A percentile compares a stretch with the other conserved stretches of the same genome.
Conservation (phyloP, 2,329 filamentous ascomycete species). For the Fonsecaea pedrosoi region DNA sequence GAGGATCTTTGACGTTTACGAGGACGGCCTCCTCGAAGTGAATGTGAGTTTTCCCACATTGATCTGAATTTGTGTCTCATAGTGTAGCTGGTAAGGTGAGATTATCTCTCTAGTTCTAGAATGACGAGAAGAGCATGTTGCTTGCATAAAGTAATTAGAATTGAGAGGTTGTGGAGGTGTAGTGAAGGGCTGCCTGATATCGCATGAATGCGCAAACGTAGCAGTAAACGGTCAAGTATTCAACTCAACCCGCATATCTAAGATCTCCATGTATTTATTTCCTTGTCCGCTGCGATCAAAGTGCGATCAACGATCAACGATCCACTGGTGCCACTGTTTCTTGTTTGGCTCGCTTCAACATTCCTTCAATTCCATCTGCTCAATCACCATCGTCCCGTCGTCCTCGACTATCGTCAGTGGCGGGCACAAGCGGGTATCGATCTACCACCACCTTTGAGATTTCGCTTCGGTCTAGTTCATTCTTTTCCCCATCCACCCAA, state of each 20-base stretch:
- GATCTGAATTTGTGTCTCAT: neutral
- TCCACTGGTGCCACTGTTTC: neutral
- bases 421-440: neutral
- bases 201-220: too few species aligned
- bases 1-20: neutral
- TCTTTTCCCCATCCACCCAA: conserved; percentile 9
- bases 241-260: neutral
- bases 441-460: conserved; percentile 7
- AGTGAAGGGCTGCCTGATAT: too few species aligned
- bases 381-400: neutral
- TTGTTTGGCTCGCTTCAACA: neutral
- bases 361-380: neutral
- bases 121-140: neutral
- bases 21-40: neutral
- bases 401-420: conserved; percentile 6
- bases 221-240: neutral
- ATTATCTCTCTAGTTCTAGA: neutral
- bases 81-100: neutral
- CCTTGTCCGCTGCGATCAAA: neutral
- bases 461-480: conserved; percentile 7
- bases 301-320: neutral
- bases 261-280: too few species aligned
- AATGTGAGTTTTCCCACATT: neutral
- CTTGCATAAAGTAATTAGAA: neutral
- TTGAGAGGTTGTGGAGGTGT: neutral